These are phyloP conservation scores for Gloeophyllum trabeum DNA, from an alignment of 768 basidiomycete species.

Conservation along the genomic window DNA sequence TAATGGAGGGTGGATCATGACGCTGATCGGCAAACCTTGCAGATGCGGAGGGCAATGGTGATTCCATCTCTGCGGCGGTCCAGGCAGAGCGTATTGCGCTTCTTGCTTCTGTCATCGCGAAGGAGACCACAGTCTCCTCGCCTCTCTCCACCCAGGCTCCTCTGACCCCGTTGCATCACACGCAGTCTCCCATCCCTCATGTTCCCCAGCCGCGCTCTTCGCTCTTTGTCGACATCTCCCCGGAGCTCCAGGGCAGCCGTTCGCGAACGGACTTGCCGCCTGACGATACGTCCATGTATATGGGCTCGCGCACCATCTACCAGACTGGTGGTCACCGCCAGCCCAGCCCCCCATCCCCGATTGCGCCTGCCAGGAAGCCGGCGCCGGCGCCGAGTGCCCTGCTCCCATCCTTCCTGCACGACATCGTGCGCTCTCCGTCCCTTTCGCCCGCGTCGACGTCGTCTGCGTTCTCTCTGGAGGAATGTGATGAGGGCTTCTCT, in stretches of 20 bases:
- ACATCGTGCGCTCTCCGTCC: slow-evolving; percentile 60
- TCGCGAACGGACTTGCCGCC: slow-evolving; percentile 9
- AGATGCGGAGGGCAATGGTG: slow-evolving; percentile 86
- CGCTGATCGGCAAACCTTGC: neutral
- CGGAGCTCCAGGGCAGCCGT: slow-evolving; percentile 2
- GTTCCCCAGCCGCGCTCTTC: slow-evolving; percentile 21
- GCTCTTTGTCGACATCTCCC: slow-evolving; percentile 23
- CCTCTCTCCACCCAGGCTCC: slow-evolving; percentile 7
- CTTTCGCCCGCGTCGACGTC: slow-evolving; percentile 43
- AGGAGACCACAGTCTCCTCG: slow-evolving; percentile 19
- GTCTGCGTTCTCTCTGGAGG: slow-evolving; percentile 53
- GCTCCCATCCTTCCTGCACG: slow-evolving; percentile 70
- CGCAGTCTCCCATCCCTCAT: slow-evolving; percentile 7
- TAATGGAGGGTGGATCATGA: slow-evolving; percentile 5
- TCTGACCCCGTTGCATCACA: slow-evolving; percentile 28
- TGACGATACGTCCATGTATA: slow-evolving; percentile 36
- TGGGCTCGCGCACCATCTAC: slow-evolving; percentile 47
- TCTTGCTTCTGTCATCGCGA: slow-evolving; percentile 60
- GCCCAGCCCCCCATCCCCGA: slow-evolving; percentile 21
- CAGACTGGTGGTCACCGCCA: slow-evolving; percentile 48
- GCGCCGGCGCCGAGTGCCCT: slow-evolving; percentile 26
- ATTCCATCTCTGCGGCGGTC: slow-evolving; percentile 76
- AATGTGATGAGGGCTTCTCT: slow-evolving; percentile 18
- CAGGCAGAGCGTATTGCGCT: slow-evolving; percentile 79
- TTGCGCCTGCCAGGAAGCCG: slow-evolving; percentile 23